A percentile compares a stretch with the other conserved stretches of the same genome.
Conservation (phyloP, 257 asterid species). For the Agastache rugosa region DNA sequence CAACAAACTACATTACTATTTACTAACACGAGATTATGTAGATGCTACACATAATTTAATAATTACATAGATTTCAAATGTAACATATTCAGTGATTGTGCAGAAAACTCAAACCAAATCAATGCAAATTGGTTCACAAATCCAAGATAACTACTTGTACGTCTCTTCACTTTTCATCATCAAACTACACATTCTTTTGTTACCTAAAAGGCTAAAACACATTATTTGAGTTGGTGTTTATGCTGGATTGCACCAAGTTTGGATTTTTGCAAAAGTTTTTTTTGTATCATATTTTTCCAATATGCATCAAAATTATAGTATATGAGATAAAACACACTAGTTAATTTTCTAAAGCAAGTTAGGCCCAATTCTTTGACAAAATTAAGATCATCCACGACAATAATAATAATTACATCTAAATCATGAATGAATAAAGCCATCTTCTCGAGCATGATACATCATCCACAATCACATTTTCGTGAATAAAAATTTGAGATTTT, state of each 20-base stretch:
- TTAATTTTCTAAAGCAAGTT: background rate
- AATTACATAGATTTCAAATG: background rate
- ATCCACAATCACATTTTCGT: background rate
- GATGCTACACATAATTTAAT: no score
- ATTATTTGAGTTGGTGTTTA: background rate
- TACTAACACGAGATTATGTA: background rate
- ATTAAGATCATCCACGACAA: no score
- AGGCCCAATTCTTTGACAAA: background rate
- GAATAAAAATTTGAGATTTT: background rate
- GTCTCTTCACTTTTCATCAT: background rate
- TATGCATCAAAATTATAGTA: no score
- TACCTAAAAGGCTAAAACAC: background rate
- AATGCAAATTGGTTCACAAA: background rate
- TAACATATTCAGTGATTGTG: background rate
- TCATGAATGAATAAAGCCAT: background rate
- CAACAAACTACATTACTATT: background rate
- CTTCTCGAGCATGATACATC: background rate
- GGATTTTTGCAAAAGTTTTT: background rate
- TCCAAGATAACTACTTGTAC: background rate
- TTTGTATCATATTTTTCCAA: background rate
- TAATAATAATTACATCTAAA: no score
- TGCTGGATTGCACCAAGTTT: background rate
- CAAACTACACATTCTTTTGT: background rate
- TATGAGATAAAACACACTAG: no score
- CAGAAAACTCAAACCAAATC: background rate